Conservation (phyloP, 2,329 filamentous ascomycete species). For the Phaeosphaeria sp. region DNA sequence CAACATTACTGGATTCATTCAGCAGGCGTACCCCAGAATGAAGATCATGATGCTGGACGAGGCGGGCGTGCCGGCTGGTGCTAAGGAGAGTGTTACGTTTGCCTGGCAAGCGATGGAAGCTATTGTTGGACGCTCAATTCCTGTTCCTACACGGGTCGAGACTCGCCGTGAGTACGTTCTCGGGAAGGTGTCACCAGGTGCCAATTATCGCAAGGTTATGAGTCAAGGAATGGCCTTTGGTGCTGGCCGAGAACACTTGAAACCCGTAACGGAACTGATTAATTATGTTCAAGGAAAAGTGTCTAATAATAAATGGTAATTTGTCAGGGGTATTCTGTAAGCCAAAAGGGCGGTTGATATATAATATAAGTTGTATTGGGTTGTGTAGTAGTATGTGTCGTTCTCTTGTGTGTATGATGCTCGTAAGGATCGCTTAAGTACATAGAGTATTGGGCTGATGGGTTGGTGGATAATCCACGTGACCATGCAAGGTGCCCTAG, state of each 20-base stretch:
- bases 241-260: conserved; percentile 46
- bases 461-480: no score
- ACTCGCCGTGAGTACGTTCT: conserved; percentile 60
- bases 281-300: conserved; percentile 40
- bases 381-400: no score
- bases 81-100: conserved; percentile 67
- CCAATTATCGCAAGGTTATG: conserved; percentile 63
- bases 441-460: no score
- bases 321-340: background rate
- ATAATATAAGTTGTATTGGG: no score
- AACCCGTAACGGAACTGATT: conserved; percentile 59
- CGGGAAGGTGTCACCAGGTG: conserved; percentile 62
- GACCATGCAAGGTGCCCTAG: no score
- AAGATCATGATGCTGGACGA: conserved; percentile 63
- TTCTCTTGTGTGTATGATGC: no score
- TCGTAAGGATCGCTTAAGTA: no score
- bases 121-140: conserved; percentile 53
- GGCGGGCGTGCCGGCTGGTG: conserved; percentile 61
- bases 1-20: conserved; percentile 62
- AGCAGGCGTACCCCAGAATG: conserved; percentile 55
- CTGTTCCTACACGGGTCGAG: conserved; percentile 63
- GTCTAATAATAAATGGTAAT: background rate
- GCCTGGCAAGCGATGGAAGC: conserved; percentile 68
- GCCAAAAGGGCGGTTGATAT: no score
- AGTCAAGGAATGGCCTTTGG: conserved; percentile 61